Conservation (phyloP, 768 basidiomycete species). For the Tulasnella sp. region DNA sequence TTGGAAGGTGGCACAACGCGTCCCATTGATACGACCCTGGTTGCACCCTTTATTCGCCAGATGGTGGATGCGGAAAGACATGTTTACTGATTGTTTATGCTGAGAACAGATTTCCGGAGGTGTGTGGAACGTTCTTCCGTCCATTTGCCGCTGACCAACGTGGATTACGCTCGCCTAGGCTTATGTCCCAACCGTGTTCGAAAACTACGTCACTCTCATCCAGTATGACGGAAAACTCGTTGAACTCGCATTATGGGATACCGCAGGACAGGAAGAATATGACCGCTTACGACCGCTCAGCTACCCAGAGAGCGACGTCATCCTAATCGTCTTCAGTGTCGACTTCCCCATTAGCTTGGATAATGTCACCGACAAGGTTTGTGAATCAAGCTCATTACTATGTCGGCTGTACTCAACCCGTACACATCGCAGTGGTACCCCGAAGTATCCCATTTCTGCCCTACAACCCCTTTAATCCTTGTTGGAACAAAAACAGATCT, state of each 20-base stretch:
- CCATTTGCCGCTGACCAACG: conserved; percentile 21
- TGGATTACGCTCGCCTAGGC: conserved; percentile 40
- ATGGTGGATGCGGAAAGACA: conserved; percentile 60
- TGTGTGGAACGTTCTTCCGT: conserved; percentile 32
- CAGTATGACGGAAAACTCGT: conserved; percentile 78
- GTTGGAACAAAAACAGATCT: conserved; percentile 93
- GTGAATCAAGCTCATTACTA: background rate
- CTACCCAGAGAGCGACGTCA: conserved; percentile 81
- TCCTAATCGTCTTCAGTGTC: conserved; percentile 87
- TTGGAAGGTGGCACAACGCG: background rate
- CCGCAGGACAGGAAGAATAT: conserved; percentile 95
- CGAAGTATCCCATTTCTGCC: conserved; percentile 87
- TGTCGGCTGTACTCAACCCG: background rate
- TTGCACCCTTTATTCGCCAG: conserved; percentile 26
- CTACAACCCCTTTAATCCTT: conserved; percentile 76
- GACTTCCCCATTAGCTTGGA: conserved; percentile 85
- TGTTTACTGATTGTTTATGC: conserved; percentile 94
- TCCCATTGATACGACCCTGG: background rate
- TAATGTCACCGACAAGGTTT: conserved; percentile 81
- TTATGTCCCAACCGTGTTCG: conserved; percentile 88
- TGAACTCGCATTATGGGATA: conserved; percentile 97
- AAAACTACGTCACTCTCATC: conserved; percentile 85
- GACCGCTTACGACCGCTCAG: conserved; percentile 75
- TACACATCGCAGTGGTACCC: conserved; percentile 62
- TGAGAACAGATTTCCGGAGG: conserved; percentile 92